A percentile compares a stretch with the other conserved stretches of the same genome.
Conservation (phyloP, 176 grass and related monocot species). For the Leersia perrieri region DNA sequence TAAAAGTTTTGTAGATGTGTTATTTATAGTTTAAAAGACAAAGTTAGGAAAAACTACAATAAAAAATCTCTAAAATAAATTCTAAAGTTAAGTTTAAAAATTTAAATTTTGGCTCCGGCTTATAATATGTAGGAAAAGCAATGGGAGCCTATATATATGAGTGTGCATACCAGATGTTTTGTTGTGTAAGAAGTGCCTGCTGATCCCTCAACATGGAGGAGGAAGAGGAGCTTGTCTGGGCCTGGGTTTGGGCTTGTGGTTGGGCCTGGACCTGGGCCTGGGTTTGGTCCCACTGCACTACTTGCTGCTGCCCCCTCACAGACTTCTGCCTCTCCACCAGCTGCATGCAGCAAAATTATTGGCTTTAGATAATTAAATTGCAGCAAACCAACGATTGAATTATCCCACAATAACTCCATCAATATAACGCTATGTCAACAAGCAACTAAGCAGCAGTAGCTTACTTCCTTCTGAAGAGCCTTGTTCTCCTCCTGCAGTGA, state of each 20-base stretch:
- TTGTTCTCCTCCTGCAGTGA: conserved; percentile 75
- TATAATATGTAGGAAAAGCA: no score
- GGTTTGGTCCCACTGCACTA: conserved; percentile 45
- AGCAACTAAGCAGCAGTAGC: not conserved
- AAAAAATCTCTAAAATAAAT: no score
- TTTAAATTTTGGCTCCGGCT: no score
- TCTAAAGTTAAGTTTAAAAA: no score
- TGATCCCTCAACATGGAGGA: conserved; percentile 47
- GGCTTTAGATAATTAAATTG: no score
- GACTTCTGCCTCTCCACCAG: conserved; percentile 55
- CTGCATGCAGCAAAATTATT: conserved; percentile 46
- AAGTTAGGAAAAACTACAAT: no score
- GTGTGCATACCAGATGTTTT: conserved; percentile 54
- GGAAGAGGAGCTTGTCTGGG: conserved; percentile 46
- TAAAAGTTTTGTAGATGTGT: no score
- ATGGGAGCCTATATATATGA: no score
- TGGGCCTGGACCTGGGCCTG: conserved; percentile 27
- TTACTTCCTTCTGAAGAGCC: conserved; percentile 74
- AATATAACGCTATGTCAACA: no score
- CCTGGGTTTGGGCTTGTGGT: conserved; percentile 17
- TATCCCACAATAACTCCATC: no score
- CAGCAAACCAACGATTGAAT: no score
- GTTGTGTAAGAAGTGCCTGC: conserved; percentile 21
- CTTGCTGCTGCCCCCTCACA: conserved; percentile 25
- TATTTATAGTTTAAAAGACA: no score